Evolutionary conservation across 306 rosid genomes (phyloP), one percentile per base, ranked within the genome.

Genomic region (Mimosa pudica): DNA sequence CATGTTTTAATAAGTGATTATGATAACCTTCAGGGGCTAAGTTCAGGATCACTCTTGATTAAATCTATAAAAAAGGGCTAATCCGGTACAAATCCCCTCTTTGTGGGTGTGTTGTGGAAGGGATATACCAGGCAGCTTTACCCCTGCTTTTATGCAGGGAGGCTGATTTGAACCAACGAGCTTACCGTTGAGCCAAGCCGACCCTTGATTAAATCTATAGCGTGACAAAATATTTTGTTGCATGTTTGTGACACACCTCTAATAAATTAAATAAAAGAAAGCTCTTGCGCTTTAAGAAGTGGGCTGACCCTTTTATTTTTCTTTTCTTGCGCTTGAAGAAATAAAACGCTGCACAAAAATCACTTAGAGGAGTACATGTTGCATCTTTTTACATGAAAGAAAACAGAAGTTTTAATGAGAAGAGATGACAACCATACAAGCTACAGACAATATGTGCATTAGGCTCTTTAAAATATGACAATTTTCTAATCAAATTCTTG

Each of bases 351-450:
- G 42, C 42, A 38, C 42, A 38, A 6, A 6, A 2, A 6, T 35
- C 36, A 35, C 10, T 65, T 35, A 64, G 70, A 65, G 41, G 47
- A 13, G 70, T 65, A 16, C 20, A 16, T 60, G 6, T 4, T 61
- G 66, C 66, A 62, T 60, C 77, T 71, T 64, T 6, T 58, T 0
- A 13, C 82, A 57, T 70, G 6, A 70, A 69, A 18, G 17, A 20
- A 20, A 8, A 36, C 2, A 38, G 42, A 35, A 44, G 48, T 42
- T 71, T 33, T 35, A 4, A 7, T 18, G 33, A 11, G 35, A 71
- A 73, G 51, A 74, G 60, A 61, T 10, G 30, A 44, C 17, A 41
- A 52, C 70, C 60, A 30, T 65, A 12, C 69, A 41, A 74, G 30
- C 71, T 33, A 10, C 4, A 35, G 60, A 41, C 67, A 24, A 12